Base-by-base conservation (phyloP, 306 rosid species). In the Cicer pinnatifidum region DNA sequence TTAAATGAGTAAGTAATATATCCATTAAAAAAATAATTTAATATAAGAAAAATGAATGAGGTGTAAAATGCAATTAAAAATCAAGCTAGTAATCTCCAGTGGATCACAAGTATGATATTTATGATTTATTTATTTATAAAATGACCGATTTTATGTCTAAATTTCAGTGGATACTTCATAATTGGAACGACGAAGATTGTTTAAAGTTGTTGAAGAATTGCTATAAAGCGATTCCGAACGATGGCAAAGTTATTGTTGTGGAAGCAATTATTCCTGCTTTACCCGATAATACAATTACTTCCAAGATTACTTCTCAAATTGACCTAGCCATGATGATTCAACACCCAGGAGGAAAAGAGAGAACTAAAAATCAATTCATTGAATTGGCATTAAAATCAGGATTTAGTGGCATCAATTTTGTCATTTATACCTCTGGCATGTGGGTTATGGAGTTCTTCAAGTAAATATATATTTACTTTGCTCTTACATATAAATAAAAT, bases 161-260 rank as follows among this genome's bases (percentile, higher is more conserved):
- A 28, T 47, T 23, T 23, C 3, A 75, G 88, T 81, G 85, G 76
- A 75, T 84, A 67, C 81, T 81, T 56, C 82, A 84, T 9, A 85
- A 81, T 66, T 84, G 85, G 83, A 75, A 76, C 41, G 83, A 84
- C 66, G 76, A 75, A 8, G 73, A 44, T 0, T 81, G 83, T 35
- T 40, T 78, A 54, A 81, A 81, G 76, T 69, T 81, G 68, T 74
- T 81, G 76, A 78, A 65, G 78, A 81, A 74, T 67, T 84, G 84
- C 53, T 23, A 81, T 46, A 75, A 59, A 47, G 83, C 81, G 0
- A 74, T 78, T 74, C 81, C 76, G 8, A 40, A 43, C 3, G 62
- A 81, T 56, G 88, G 83, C 51, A 81, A 73, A 53, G 88, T 81
- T 71, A 84, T 84, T 40, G 75, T 81, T 13, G 81, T 81, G 23